phyloP scores from a whole-genome alignment of 305 asterid genomes.

The Salvia sclarea region DNA sequence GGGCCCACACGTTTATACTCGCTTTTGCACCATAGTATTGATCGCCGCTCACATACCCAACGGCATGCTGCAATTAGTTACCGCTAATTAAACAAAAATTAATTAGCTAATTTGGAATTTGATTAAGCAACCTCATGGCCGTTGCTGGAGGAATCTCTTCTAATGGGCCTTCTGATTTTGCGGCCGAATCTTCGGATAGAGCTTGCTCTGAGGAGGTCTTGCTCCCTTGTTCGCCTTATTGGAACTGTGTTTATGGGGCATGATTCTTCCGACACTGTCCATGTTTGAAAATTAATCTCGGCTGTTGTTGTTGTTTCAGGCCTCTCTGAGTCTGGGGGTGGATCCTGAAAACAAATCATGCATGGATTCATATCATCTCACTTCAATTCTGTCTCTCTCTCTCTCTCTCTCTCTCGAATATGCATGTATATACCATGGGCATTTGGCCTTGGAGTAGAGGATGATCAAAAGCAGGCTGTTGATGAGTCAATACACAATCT shows the following conservation, averaged over 20 bases:
- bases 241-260: conserved; percentile 54
- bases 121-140: conserved; percentile 48
- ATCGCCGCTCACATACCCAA: conserved; percentile 85
- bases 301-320: conserved; percentile 23
- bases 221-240: conserved; percentile 45
- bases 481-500: conserved; percentile 76
- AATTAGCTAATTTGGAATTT: background rate
- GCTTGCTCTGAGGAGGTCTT: conserved; percentile 48
- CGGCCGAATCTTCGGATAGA: conserved; percentile 51
- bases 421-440: conserved; percentile 57
- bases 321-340: conserved; percentile 81
- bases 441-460: conserved; percentile 66
- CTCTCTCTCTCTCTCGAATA: too few relatives aligned
- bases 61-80: conserved; percentile 75
- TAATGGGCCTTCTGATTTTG: conserved; percentile 39
- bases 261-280: conserved; percentile 38
- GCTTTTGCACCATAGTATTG: conserved; percentile 93
- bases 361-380: too few relatives aligned
- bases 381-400: background rate
- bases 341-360: conserved; percentile 54
- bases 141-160: conserved; percentile 51
- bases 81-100: too few relatives aligned
- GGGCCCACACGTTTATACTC: conserved; percentile 94
- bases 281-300: conserved; percentile 60
- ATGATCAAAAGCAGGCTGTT: conserved; percentile 91